These are phyloP conservation scores for Madurella mycetomatis DNA, from an alignment of 2,329 filamentous ascomycete species.

Conservation along the genomic window DNA sequence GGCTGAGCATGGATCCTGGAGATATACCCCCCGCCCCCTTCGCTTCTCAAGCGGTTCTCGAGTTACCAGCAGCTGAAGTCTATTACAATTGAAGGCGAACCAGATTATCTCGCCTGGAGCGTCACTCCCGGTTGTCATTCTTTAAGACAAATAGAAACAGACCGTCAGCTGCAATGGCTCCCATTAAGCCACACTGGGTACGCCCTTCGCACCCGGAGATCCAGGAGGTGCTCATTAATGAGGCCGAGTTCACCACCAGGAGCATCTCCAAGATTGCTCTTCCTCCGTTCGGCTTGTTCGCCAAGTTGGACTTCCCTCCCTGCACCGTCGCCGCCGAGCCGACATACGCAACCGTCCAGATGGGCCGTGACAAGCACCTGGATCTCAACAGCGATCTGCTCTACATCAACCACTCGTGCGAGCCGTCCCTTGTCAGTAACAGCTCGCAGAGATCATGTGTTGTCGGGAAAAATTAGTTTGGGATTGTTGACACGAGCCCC, in stretches of 20 bases:
- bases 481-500: background rate
- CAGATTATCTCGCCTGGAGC: background rate
- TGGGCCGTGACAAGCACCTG: slow-evolving; percentile 51
- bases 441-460: background rate
- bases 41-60: background rate
- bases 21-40: background rate
- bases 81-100: background rate
- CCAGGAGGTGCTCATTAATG: slow-evolving; percentile 53
- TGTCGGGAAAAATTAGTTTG: background rate
- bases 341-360: slow-evolving; percentile 63
- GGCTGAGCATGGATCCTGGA: slow-evolving; percentile 2
- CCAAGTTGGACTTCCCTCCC: slow-evolving; percentile 62
- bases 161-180: slow-evolving; percentile 33
- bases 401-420: slow-evolving; percentile 66
- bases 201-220: slow-evolving; percentile 57
- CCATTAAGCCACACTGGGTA: slow-evolving; percentile 54
- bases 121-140: background rate
- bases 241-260: slow-evolving; percentile 55
- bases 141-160: slow-evolving; percentile 7
- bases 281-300: slow-evolving; percentile 60
- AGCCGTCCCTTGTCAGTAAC: slow-evolving; percentile 56
- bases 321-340: slow-evolving; percentile 51
- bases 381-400: slow-evolving; percentile 62
- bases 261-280: slow-evolving; percentile 53
- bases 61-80: background rate